Conservation (phyloP, 768 basidiomycete genomes). For the Leucocoprinus sp. region DNA sequence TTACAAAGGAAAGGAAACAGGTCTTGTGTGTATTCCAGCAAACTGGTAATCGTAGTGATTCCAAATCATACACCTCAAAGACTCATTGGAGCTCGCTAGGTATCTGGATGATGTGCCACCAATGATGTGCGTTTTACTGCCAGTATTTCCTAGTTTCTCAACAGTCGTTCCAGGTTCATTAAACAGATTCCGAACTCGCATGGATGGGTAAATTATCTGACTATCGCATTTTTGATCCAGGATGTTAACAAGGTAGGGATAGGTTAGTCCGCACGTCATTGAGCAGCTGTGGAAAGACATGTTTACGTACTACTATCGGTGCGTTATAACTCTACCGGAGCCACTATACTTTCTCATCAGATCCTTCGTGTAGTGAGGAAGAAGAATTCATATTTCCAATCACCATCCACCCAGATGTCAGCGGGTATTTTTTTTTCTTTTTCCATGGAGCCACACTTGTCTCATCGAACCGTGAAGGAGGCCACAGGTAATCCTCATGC, state of each 20-base stretch:
- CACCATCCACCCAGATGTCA: conserved; percentile 74
- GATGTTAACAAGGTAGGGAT: not conserved
- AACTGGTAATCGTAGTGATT: conserved; percentile 46
- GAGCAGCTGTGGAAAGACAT: conserved; percentile 73
- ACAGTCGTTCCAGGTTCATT: conserved; percentile 45
- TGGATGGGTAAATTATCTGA: conserved; percentile 53
- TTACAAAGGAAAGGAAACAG: conserved; percentile 52
- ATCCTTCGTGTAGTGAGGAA: conserved; percentile 36
- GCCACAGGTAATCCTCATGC: conserved; percentile 68
- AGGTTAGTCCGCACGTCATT: conserved; percentile 59
- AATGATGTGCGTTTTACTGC: conserved; percentile 42
- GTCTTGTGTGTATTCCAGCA: conserved; percentile 51
- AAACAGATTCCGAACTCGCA: conserved; percentile 61
- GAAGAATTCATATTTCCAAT: conserved; percentile 65
- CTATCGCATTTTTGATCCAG: too few species aligned
- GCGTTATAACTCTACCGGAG: not conserved
- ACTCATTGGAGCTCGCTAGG: conserved; percentile 21
- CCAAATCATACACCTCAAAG: not conserved
- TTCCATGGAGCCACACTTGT: conserved; percentile 1
- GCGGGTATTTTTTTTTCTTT: conserved; percentile 36
- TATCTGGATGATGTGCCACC: conserved; percentile 70
- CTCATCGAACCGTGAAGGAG: conserved; percentile 26
- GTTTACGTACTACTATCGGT: conserved; percentile 63
- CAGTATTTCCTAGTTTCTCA: not conserved
- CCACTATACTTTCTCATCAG: not conserved